Evolutionary conservation across 2,329 filamentous ascomycete species (phyloP).

Genomic region (Shiraia sp.): DNA sequence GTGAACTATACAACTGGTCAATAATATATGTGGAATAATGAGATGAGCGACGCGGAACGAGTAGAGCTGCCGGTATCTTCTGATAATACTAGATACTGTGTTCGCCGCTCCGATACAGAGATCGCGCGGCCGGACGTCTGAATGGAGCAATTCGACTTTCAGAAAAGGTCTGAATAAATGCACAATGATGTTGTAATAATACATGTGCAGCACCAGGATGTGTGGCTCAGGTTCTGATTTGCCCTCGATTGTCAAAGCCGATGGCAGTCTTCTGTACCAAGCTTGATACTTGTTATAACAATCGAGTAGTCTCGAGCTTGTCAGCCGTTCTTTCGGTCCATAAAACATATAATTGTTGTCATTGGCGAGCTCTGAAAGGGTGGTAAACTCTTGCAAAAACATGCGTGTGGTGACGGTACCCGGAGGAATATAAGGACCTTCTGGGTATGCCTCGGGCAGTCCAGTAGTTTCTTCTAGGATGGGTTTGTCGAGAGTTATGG

Average conservation of each 20-base stretch:
- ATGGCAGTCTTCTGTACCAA: slow-evolving; percentile 72
- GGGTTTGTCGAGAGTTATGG: slow-evolving; percentile 54
- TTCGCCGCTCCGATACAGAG: slow-evolving; percentile 61
- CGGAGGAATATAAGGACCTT: slow-evolving; percentile 9
- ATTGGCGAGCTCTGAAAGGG: slow-evolving; percentile 74
- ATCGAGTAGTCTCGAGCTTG: slow-evolving; percentile 64
- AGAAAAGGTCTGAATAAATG: slow-evolving; percentile 76
- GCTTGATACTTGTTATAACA: slow-evolving; percentile 70
- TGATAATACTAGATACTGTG: slow-evolving; percentile 48
- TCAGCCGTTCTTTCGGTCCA: slow-evolving; percentile 68
- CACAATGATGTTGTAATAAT: slow-evolving; percentile 71
- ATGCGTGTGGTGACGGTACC: slow-evolving; percentile 32
- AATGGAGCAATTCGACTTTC: slow-evolving; percentile 62
- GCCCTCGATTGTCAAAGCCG: slow-evolving; percentile 58
- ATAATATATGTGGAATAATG: slow-evolving; percentile 45
- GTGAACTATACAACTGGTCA: slow-evolving; percentile 51
- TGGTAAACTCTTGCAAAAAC: slow-evolving; percentile 62
- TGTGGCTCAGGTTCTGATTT: slow-evolving; percentile 67
- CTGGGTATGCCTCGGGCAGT: slow-evolving; percentile 40
- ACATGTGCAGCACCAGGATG: slow-evolving; percentile 74
- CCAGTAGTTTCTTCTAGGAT: slow-evolving; percentile 62
- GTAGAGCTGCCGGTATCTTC: slow-evolving; percentile 50
- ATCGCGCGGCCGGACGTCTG: slow-evolving; percentile 65
- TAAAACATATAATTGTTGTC: slow-evolving; percentile 73
- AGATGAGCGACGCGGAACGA: slow-evolving; percentile 47